Conservation (phyloP, 1,284 basidiomycete species). For the Melampsora larici-populina region DNA sequence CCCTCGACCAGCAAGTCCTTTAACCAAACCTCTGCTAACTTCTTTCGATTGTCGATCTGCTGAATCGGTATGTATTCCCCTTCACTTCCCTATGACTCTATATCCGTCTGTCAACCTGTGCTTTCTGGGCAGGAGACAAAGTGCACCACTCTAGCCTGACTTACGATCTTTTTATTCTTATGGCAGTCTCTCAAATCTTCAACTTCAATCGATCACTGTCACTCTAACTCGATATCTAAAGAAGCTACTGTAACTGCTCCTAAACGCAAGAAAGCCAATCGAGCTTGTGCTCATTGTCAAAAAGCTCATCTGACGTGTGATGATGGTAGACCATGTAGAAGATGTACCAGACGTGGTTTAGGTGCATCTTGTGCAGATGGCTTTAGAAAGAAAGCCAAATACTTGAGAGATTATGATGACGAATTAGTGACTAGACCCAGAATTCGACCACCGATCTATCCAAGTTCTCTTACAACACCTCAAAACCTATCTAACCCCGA, state of each 20-base stretch:
- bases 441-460: constrained; percentile 6
- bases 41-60: not conserved
- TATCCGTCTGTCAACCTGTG: no score
- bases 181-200: no score
- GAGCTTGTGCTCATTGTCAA: constrained; percentile 92
- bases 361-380: constrained; percentile 86
- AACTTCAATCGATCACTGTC: no score
- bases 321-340: constrained; percentile 89
- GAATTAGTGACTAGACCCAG: constrained; percentile 54
- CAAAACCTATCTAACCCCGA: not conserved
- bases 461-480: not conserved
- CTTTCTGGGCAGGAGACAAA: no score
- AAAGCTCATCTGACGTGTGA: constrained; percentile 93
- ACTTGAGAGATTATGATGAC: constrained; percentile 85
- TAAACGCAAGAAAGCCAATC: constrained; percentile 71
- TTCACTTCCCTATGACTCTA: not conserved
- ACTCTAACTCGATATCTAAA: not conserved
- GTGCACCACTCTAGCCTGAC: no score
- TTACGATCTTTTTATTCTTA: no score
- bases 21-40: not conserved
- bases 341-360: constrained; percentile 90
- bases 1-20: not conserved
- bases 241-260: not conserved
- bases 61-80: not conserved
- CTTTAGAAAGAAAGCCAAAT: constrained; percentile 95